Evolutionary conservation across 352 stramenopile species (phyloP), one percentile per base, ranked within the genome.

Genomic region (Phytophthora citrophthora): DNA sequence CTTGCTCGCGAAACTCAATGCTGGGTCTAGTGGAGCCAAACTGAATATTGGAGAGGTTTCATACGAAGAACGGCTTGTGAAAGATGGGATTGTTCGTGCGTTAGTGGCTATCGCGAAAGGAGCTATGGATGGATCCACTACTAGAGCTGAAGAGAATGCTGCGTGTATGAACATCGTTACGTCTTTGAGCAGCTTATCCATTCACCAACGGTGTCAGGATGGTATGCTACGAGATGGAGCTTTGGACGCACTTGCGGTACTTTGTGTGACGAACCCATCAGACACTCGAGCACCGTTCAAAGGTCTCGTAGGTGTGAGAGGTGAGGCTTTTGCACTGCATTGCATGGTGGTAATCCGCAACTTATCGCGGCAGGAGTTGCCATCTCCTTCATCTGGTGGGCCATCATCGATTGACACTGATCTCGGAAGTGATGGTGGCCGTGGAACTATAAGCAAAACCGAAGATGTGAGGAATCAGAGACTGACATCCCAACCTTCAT

Each of bases 211-310:
- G 16, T 90, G 83, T 54, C 87, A 93, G 34, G 87, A 93, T 11
- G 53, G 76, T 4, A 94, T 95, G 83, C 65, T 95, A 12, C 76
- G 74, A 18, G 87, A 95, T 47, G 84, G 86, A 12, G 84, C 72
- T 45, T 64, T 95, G 20, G 83, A 95, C 15, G 64, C 59, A 0
- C 58, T 93, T 11, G 72, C 76, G 4, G 26, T 80, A 5, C 49
- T 95, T 43, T 79, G 71, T 68, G 60, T 64, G 27, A 83, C 72
- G 5, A 86, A 81, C 39, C 51, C 68, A 29, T 67, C 66, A 0
- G 79, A 90, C 46, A 12, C 64, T 1, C 76, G 71, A 6, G 59
- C 77, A 23, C 76, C 80, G 2, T 93, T 82, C 51, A 87, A 87
- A 44, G 78, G 78, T 5, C 64, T 95, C 3, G 66, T 88, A 11